Conservation (phyloP, 2,329 filamentous ascomycete species). For the Neofusicoccum sp. region DNA sequence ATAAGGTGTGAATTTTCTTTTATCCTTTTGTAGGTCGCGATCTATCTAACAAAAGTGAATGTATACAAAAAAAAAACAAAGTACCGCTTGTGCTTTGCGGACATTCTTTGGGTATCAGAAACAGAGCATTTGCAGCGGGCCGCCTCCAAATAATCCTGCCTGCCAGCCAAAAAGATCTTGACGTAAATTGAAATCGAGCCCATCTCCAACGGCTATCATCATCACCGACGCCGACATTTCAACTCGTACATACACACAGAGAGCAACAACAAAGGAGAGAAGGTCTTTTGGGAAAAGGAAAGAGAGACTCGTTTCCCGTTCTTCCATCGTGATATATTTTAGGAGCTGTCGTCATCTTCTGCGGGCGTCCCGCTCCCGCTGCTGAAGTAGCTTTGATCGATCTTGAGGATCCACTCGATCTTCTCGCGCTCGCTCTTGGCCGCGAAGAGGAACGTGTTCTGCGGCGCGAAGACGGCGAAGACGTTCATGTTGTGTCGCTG, state of each 20-base stretch:
- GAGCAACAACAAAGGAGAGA: background rate
- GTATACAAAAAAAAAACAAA: background rate
- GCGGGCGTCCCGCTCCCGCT: constrained; percentile 22
- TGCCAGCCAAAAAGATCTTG: background rate
- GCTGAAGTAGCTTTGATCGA: constrained; percentile 75
- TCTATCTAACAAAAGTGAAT: background rate
- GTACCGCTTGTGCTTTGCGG: constrained; percentile 4
- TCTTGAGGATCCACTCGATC: constrained; percentile 93
- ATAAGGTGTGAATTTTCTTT: background rate
- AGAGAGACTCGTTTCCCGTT: constrained; percentile 8
- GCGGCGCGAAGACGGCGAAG: constrained; percentile 90
- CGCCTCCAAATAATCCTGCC: constrained; percentile 13
- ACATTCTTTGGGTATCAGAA: constrained; percentile 16
- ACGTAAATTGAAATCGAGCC: no score
- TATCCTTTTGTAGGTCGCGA: constrained; percentile 6
- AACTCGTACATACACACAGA: constrained; percentile 8
- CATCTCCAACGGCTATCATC: background rate
- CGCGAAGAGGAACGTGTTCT: constrained; percentile 94
- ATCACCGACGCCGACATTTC: constrained; percentile 4
- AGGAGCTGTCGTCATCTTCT: constrained; percentile 28
- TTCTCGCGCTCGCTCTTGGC: constrained; percentile 87
- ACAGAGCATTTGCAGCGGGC: constrained; percentile 11
- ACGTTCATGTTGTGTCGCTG: constrained; percentile 49
- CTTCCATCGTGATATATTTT: background rate
- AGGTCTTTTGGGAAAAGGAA: background rate